Evolutionary conservation across 2,329 filamentous ascomycete species (phyloP).

Genomic region (Pseudocercospora musae): DNA sequence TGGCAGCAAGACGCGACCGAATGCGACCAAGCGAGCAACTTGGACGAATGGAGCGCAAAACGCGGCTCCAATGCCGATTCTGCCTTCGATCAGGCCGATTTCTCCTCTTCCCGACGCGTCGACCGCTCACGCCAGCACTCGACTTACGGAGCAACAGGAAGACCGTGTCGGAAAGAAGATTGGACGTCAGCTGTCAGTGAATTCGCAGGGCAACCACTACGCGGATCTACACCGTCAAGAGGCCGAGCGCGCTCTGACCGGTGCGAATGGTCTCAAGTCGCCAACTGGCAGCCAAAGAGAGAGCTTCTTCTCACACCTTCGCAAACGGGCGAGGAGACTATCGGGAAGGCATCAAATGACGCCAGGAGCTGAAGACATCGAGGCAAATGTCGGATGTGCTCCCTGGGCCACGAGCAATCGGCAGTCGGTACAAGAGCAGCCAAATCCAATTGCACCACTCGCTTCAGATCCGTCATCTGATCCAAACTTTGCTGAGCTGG

Average conservation of each 20-base stretch:
- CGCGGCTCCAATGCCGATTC: constrained; percentile 87
- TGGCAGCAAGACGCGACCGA: constrained; percentile 53
- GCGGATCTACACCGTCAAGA: constrained; percentile 85
- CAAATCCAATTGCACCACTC: constrained; percentile 55
- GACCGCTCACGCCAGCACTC: constrained; percentile 78
- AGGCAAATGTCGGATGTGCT: constrained; percentile 86
- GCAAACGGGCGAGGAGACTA: constrained; percentile 86
- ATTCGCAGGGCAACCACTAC: constrained; percentile 90
- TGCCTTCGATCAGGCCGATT: constrained; percentile 90
- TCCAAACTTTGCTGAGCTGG: constrained; percentile 57
- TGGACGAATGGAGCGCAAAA: constrained; percentile 78
- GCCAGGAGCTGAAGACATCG: constrained; percentile 78
- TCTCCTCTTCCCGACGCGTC: constrained; percentile 95
- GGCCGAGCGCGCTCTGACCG: constrained; percentile 85
- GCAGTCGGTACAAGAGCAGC: constrained; percentile 61
- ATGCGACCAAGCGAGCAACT: constrained; percentile 77
- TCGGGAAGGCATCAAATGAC: constrained; percentile 87
- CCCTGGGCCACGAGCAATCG: constrained; percentile 73
- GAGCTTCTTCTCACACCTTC: constrained; percentile 95
- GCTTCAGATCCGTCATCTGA: constrained; percentile 45
- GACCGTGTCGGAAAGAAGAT: constrained; percentile 82
- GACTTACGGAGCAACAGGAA: constrained; percentile 44
- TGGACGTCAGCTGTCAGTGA: constrained; percentile 86
- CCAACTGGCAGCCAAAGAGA: constrained; percentile 81
- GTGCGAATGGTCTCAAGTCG: constrained; percentile 70